A percentile compares a stretch with the other conserved stretches of the same genome.
Evolutionary conservation across 2,329 filamentous ascomycete genomes (phyloP).

Genomic region (Diaporthe citriasiana): DNA sequence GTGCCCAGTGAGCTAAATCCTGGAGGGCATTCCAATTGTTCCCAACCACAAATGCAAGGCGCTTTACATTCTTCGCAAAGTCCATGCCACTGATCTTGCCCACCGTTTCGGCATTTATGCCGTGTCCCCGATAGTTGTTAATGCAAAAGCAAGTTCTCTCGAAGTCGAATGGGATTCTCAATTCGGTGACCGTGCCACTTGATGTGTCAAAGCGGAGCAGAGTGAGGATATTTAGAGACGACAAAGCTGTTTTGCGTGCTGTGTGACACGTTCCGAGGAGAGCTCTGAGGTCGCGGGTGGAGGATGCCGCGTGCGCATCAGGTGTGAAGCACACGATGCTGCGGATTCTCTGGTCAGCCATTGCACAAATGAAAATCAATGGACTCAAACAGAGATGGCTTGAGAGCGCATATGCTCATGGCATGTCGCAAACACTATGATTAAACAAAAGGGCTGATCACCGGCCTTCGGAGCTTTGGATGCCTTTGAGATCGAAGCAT

Average conservation of each 20-base stretch:
- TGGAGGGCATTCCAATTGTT: no score
- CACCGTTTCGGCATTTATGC: fast-evolving
- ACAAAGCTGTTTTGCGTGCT: not conserved
- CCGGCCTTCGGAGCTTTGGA: no score
- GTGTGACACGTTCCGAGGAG: not conserved
- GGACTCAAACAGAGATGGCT: not conserved
- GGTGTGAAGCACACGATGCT: not conserved
- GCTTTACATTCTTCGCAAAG: not conserved
- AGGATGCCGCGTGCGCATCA: not conserved
- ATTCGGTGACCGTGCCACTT: not conserved
- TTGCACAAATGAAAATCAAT: not conserved
- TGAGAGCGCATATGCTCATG: no score
- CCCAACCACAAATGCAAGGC: not conserved
- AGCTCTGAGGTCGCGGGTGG: not conserved
- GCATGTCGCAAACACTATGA: no score
- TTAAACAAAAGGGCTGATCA: not conserved
- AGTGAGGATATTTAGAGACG: not conserved
- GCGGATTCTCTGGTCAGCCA: not conserved
- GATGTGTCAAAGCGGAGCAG: not conserved
- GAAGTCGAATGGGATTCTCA: not conserved
- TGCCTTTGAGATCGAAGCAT: not conserved
- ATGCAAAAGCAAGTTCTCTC: not conserved
- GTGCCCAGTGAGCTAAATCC: not conserved
- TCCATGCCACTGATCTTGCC: not conserved
- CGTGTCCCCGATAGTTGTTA: no score